phyloP scores from a whole-genome alignment of 257 asterid genomes.

The Solanum phureja region DNA sequence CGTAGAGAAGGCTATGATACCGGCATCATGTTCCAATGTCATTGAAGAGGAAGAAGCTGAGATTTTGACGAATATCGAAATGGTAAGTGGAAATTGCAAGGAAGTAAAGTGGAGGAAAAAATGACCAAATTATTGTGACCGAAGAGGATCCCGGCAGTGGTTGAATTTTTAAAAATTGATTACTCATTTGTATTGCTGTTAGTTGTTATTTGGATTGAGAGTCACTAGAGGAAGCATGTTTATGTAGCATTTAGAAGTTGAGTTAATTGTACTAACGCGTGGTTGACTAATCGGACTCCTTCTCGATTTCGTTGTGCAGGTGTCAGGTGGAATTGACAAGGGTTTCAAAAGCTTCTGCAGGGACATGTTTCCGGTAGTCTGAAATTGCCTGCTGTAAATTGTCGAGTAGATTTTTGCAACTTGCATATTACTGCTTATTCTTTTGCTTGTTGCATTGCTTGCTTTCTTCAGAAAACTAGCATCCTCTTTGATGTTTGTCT shows the following conservation, averaged over 20 bases:
- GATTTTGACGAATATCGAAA: background rate
- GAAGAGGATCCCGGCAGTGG: conserved; percentile 25
- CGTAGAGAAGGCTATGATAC: conserved; percentile 39
- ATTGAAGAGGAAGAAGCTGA: conserved; percentile 7
- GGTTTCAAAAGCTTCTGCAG: conserved; percentile 53
- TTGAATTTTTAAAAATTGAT: background rate
- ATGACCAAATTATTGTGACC: conserved; percentile 4
- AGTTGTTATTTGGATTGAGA: background rate
- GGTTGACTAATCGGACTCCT: background rate
- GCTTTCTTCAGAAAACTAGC: background rate
- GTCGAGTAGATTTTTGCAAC: background rate
- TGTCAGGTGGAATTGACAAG: conserved; percentile 21
- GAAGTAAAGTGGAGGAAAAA: conserved; percentile 17
- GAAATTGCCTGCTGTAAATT: background rate
- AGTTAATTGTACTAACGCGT: background rate
- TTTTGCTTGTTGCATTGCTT: background rate
- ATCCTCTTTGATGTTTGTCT: background rate
- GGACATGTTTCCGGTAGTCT: conserved; percentile 48
- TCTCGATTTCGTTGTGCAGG: conserved; percentile 25
- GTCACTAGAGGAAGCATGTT: background rate
- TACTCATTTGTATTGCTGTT: background rate
- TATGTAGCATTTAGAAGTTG: background rate
- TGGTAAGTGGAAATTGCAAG: conserved; percentile 24
- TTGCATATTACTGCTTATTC: background rate
- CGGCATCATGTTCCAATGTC: conserved; percentile 5